Conservation (phyloP, 345 rosid species). For the Schrenkiella parvula region DNA sequence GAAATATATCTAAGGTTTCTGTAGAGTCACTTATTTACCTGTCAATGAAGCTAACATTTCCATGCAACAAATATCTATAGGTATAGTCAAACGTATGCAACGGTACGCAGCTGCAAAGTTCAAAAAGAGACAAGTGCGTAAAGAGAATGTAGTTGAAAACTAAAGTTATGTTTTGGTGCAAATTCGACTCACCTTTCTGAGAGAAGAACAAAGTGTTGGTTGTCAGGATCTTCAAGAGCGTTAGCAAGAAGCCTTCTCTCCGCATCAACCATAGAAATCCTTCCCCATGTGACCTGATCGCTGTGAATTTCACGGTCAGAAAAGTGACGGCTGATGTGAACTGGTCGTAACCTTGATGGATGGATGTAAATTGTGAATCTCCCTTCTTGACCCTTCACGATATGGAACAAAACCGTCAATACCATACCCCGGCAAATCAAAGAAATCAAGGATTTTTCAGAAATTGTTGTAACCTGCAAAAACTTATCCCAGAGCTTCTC, state of each 20-base stretch:
- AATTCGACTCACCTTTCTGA: slow-evolving; percentile 68
- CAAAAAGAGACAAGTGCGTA: slow-evolving; percentile 3
- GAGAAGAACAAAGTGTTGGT: slow-evolving; percentile 94
- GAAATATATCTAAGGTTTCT: neutral
- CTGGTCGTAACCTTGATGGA: slow-evolving; percentile 67
- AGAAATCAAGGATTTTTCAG: neutral
- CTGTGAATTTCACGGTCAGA: slow-evolving; percentile 68
- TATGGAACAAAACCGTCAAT: neutral
- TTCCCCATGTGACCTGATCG: slow-evolving; percentile 90
- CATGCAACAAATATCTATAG: slow-evolving; percentile 74
- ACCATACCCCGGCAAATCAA: neutral
- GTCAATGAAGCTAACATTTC: slow-evolving; percentile 87
- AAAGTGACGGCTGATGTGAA: slow-evolving; percentile 74
- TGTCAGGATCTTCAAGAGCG: slow-evolving; percentile 87
- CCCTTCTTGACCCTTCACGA: slow-evolving; percentile 72
- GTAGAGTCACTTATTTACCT: slow-evolving; percentile 45
- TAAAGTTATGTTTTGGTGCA: neutral
- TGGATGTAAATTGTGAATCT: slow-evolving; percentile 76
- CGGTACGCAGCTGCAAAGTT: slow-evolving; percentile 79
- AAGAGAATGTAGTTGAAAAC: neutral
- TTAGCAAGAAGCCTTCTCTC: slow-evolving; percentile 84
- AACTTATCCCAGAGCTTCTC: slow-evolving; percentile 97
- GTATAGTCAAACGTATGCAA: slow-evolving; percentile 83
- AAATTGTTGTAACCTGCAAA: slow-evolving; percentile 43
- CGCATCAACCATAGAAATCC: slow-evolving; percentile 96